Percentiles rank a stretch among this genome's conserved stretches.
These are phyloP conservation scores for Ceratocystis diversiconidia DNA, from an alignment of 2,329 filamentous ascomycete genomes.

Conservation along the genomic window DNA sequence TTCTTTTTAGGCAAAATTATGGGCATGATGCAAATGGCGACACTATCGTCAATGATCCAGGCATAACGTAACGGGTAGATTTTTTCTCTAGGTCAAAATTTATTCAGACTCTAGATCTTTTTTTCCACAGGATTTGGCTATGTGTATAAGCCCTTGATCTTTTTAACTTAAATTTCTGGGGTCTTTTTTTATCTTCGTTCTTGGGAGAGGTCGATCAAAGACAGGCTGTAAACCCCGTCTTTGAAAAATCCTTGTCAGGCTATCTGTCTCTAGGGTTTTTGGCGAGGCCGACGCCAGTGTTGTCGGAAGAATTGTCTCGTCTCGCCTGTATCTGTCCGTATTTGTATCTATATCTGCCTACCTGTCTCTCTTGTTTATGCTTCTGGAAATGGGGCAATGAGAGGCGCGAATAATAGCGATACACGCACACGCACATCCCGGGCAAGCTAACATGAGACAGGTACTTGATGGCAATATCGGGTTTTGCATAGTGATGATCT, in stretches of 20 bases:
- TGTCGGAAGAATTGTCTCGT: too few species aligned
- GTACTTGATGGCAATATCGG: not conserved
- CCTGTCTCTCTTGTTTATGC: not conserved
- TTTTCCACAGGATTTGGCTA: conserved; percentile 1
- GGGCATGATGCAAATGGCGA: conserved; percentile 17
- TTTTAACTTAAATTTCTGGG: not conserved
- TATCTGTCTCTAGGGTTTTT: too few species aligned
- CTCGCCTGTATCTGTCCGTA: too few species aligned
- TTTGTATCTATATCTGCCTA: not conserved
- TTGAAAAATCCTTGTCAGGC: too few species aligned
- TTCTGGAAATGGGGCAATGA: not conserved
- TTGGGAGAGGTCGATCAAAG: not conserved
- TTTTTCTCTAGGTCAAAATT: conserved; percentile 17
- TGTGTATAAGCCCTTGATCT: conserved; percentile 10
- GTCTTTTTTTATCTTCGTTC: not conserved
- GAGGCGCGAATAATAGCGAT: not conserved
- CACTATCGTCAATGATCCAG: conserved; percentile 16
- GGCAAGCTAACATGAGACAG: not conserved
- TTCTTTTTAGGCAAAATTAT: conserved; percentile 17
- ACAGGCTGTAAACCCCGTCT: too few species aligned
- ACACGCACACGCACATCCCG: not conserved
- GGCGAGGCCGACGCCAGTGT: too few species aligned
- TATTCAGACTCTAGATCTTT: conserved; percentile 17
- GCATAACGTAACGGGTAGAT: conserved; percentile 18
- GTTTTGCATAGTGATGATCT: not conserved